Conservation (phyloP, 176 grass and related monocot species). For the Elaeis guineensis region DNA sequence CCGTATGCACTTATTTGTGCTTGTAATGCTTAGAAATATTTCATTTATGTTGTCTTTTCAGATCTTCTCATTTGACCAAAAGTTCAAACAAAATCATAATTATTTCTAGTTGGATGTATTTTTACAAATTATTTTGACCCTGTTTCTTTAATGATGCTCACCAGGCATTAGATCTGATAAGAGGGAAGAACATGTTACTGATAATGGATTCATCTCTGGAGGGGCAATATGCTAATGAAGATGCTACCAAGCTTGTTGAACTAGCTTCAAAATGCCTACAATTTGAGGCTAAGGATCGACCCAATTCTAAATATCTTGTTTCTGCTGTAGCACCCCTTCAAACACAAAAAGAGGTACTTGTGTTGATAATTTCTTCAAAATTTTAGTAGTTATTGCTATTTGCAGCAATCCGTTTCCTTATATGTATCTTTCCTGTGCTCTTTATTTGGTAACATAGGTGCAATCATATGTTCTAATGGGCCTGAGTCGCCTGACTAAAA, state of each 20-base stretch:
- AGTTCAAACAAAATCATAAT: no score
- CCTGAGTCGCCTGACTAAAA: constrained; percentile 80
- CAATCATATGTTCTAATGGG: constrained; percentile 77
- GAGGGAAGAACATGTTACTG: constrained; percentile 94
- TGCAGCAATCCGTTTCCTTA: no score
- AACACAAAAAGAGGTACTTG: constrained; percentile 78
- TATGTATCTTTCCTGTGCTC: no score
- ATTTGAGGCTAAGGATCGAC: constrained; percentile 93
- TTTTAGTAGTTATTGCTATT: no score
- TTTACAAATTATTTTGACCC: no score
- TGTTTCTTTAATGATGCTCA: constrained; percentile 1
- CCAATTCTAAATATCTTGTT: constrained; percentile 90
- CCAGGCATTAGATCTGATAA: constrained; percentile 94
- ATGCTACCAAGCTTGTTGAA: constrained; percentile 91
- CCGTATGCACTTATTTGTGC: no score
- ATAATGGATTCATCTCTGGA: constrained; percentile 98
- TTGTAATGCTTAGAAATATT: no score
- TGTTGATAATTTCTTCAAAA: no score
- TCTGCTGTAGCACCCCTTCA: constrained; percentile 95
- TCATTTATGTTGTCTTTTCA: no score
- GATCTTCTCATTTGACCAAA: no score
- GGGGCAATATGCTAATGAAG: constrained; percentile 97
- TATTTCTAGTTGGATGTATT: no score
- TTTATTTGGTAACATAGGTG: constrained; percentile 34
- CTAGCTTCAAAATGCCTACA: constrained; percentile 97